Conservation (phyloP, 768 basidiomycete species). For the Boletus subcaerulescens region DNA sequence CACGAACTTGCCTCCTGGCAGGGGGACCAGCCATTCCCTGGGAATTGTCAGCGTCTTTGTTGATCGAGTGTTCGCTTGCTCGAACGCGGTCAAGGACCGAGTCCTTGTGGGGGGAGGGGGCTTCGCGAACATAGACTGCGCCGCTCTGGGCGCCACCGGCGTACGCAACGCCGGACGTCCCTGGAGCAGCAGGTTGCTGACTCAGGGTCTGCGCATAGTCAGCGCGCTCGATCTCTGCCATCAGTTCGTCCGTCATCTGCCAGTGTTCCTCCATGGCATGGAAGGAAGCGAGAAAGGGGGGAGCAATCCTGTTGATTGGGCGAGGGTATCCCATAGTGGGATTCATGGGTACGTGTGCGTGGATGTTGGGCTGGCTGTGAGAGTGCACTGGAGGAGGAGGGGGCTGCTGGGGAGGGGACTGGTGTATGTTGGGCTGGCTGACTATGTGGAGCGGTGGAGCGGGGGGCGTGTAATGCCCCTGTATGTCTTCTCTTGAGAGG, state of each 20-base stretch:
- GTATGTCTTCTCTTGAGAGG: conserved; percentile 18
- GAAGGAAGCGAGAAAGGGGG: conserved; percentile 56
- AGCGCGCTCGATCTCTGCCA: conserved; percentile 72
- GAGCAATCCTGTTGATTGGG: conserved; percentile 54
- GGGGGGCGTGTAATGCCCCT: conserved; percentile 47
- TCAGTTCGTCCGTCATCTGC: conserved; percentile 66
- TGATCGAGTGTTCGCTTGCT: conserved; percentile 49
- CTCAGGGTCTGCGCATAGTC: conserved; percentile 58
- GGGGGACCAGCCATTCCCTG: conserved; percentile 23
- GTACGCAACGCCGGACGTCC: conserved; percentile 44
- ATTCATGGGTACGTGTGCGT: conserved; percentile 20
- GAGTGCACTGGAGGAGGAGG: conserved; percentile 34
- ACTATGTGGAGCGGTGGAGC: conserved; percentile 32
- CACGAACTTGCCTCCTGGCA: conserved; percentile 22
- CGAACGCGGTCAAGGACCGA: conserved; percentile 55
- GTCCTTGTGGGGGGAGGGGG: conserved; percentile 46
- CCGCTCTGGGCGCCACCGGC: conserved; percentile 45
- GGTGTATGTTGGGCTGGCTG: conserved; percentile 30
- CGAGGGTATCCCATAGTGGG: conserved; percentile 56
- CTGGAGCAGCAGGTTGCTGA: conserved; percentile 37
- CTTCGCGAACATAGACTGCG: conserved; percentile 33
- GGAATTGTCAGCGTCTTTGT: conserved; percentile 48
- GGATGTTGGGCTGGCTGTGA: conserved; percentile 28
- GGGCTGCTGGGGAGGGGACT: conserved; percentile 33
- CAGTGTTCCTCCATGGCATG: conserved; percentile 55